A percentile compares a stretch with the other conserved stretches of the same genome.
These are phyloP conservation scores for Diaporthe longicolla DNA, from an alignment of 2,329 filamentous ascomycete genomes.

Conservation along the genomic window DNA sequence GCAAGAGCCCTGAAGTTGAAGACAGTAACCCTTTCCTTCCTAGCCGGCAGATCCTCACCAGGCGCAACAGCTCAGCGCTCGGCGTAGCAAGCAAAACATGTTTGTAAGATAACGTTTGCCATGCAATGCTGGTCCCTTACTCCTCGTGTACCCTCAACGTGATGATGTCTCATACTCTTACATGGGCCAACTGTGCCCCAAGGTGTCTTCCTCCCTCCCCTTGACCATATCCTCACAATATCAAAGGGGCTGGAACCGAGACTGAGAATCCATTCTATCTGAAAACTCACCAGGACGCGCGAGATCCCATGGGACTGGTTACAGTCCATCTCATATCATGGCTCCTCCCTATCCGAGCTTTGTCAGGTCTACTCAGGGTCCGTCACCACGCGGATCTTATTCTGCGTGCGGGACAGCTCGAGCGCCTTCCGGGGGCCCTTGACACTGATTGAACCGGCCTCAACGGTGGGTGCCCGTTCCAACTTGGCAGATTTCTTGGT, in stretches of 20 bases:
- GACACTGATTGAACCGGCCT: constrained; percentile 40
- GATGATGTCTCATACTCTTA: constrained; percentile 28
- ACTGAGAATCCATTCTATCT: background rate
- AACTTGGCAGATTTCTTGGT: constrained; percentile 28
- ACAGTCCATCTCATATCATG: background rate
- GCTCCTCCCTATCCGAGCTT: background rate
- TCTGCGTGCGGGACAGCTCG: constrained; percentile 37
- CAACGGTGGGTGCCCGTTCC: constrained; percentile 12
- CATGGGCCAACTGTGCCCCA: background rate
- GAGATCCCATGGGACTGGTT: background rate
- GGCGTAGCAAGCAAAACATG: constrained; percentile 16
- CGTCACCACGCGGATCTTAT: constrained; percentile 36
- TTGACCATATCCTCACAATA: background rate
- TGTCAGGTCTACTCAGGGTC: constrained; percentile 32
- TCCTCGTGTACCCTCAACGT: background rate
- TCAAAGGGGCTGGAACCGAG: background rate
- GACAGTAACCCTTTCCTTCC: constrained; percentile 28
- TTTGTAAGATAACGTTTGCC: constrained; percentile 20
- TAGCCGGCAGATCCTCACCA: background rate
- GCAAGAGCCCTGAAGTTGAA: constrained; percentile 32
- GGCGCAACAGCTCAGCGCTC: background rate
- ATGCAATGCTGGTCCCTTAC: constrained; percentile 18
- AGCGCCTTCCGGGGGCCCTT: constrained; percentile 35
- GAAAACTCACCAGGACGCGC: background rate
- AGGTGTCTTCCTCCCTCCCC: background rate